Conservation (phyloP, 2,329 filamentous ascomycete species). For the Paraphaeosphaeria minitans region DNA sequence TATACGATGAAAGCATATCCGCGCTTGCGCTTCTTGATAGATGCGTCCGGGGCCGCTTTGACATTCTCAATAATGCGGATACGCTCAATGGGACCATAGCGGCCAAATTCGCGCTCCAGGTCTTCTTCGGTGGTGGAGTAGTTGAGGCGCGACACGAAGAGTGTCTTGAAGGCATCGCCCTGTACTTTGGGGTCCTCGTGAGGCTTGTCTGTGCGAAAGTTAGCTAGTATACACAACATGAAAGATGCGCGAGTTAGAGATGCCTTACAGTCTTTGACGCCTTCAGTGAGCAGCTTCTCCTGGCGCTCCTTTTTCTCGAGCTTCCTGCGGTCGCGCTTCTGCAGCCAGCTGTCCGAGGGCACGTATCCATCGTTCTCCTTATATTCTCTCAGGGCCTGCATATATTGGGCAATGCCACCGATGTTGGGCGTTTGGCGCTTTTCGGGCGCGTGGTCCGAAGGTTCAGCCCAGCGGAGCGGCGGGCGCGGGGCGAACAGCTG, state of each 20-base stretch:
- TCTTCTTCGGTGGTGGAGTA: slow-evolving; percentile 90
- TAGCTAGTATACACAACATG: slow-evolving; percentile 15
- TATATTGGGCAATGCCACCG: slow-evolving; percentile 73
- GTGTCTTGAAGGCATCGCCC: slow-evolving; percentile 91
- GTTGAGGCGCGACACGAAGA: slow-evolving; percentile 88
- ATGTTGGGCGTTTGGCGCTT: slow-evolving; percentile 77
- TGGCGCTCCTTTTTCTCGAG: slow-evolving; percentile 75
- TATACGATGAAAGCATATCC: slow-evolving; percentile 98
- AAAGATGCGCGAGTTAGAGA: not conserved
- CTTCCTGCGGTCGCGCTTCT: slow-evolving; percentile 83
- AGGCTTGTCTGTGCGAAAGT: slow-evolving; percentile 69
- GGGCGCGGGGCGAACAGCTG: slow-evolving; percentile 95
- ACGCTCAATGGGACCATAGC: slow-evolving; percentile 92
- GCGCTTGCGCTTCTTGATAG: slow-evolving; percentile 68
- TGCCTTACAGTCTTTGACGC: slow-evolving; percentile 65
- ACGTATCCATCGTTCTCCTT: slow-evolving; percentile 76
- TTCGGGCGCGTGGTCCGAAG: slow-evolving; percentile 81
- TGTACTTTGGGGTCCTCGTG: slow-evolving; percentile 84
- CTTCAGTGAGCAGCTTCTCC: slow-evolving; percentile 68
- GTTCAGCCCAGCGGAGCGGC: slow-evolving; percentile 85
- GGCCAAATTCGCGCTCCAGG: slow-evolving; percentile 88
- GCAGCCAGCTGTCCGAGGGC: slow-evolving; percentile 91
- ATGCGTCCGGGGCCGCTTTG: slow-evolving; percentile 68
- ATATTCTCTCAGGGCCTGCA: slow-evolving; percentile 76
- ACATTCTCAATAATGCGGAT: slow-evolving; percentile 87